phyloP scores from a whole-genome alignment of 306 rosid genomes.

The Heteromeles arbutifolia region DNA sequence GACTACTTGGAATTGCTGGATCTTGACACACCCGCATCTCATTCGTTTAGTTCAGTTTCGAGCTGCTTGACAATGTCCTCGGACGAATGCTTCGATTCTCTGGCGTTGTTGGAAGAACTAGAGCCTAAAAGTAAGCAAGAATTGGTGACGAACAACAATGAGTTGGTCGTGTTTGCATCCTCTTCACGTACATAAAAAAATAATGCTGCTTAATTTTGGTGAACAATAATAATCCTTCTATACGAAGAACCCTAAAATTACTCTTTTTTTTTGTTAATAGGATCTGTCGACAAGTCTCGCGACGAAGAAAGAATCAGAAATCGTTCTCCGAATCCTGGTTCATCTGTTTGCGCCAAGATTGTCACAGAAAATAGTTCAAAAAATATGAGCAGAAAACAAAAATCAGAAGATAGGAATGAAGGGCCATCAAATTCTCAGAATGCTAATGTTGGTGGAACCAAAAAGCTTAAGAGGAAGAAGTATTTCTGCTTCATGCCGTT shows the following conservation, averaged over 20 bases:
- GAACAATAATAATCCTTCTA: neutral
- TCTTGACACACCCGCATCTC: constrained; percentile 26
- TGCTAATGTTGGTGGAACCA: neutral
- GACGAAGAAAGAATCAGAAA: neutral
- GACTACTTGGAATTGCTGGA: constrained; percentile 39
- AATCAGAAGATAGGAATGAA: neutral
- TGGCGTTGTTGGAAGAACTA: constrained; percentile 24
- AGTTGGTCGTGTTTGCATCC: constrained; percentile 19
- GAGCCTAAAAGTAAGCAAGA: constrained; percentile 5
- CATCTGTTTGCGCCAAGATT: neutral
- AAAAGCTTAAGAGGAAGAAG: constrained; percentile 19
- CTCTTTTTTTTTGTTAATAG: neutral
- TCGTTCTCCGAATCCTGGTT: neutral
- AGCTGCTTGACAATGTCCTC: constrained; percentile 37
- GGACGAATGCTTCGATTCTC: constrained; percentile 28
- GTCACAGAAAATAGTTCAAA: neutral
- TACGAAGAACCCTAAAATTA: neutral
- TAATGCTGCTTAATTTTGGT: neutral
- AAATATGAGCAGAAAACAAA: constrained; percentile 4
- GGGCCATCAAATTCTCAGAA: constrained; percentile 16
- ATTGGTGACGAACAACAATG: constrained; percentile 6
- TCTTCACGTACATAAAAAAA: constrained; percentile 27
- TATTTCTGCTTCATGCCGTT: constrained; percentile 31
- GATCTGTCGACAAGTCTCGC: constrained; percentile 10
- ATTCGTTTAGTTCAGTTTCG: constrained; percentile 36